Evolutionary conservation across 2,329 filamentous ascomycete species (phyloP).

Genomic region (Exophiala oligosperma): DNA sequence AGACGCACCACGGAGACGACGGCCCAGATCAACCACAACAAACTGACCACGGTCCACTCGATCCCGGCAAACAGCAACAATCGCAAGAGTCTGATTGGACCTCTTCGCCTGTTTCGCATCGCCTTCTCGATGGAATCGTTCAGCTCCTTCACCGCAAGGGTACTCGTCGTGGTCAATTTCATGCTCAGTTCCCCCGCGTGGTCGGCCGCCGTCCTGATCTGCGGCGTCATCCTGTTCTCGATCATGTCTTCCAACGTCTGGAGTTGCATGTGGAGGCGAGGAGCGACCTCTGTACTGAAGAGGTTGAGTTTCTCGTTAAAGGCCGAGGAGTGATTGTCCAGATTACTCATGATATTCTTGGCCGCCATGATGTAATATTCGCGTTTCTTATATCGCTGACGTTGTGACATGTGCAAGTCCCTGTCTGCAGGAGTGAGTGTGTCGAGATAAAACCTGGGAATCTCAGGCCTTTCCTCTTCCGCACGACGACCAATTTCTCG

Average conservation of each 20-base stretch:
- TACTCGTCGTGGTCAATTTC: conserved; percentile 73
- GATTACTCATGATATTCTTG: conserved; percentile 49
- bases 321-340: conserved; percentile 44
- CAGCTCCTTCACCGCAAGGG: conserved; percentile 77
- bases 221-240: conserved; percentile 52
- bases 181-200: conserved; percentile 76
- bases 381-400: conserved; percentile 41
- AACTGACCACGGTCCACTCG: conserved; percentile 82
- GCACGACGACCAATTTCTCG: conserved; percentile 73
- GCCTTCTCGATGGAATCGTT: conserved; percentile 70
- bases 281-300: conserved; percentile 44
- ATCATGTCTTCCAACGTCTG: conserved; percentile 47
- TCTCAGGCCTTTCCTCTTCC: conserved; percentile 36
- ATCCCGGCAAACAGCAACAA: conserved; percentile 76
- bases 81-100: conserved; percentile 68
- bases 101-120: conserved; percentile 70
- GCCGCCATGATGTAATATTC: conserved; percentile 57
- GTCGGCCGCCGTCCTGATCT: conserved; percentile 69
- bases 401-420: conserved; percentile 36
- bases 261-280: conserved; percentile 46
- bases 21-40: conserved; percentile 95
- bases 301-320: conserved; percentile 44
- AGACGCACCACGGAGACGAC: conserved; percentile 75
- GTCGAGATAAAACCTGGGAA: conserved; percentile 38
- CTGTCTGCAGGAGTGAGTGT: conserved; percentile 31